Conservation (phyloP, 192 early-diverging fungal genomes). For the Coemansia sp. region DNA sequence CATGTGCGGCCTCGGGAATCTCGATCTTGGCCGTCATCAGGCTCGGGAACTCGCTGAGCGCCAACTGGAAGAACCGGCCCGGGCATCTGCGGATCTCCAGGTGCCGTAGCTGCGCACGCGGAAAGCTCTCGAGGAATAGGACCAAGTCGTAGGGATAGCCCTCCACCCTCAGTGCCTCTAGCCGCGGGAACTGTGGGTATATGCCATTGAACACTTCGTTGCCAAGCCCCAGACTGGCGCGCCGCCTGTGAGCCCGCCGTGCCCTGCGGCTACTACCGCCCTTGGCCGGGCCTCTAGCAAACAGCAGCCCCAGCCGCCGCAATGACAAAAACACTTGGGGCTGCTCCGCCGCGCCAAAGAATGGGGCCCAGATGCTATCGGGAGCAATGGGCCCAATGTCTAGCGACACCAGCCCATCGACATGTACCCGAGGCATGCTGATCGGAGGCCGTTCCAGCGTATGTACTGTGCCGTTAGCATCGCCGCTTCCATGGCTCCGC, state of each 20-base stretch:
- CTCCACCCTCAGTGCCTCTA: slow-evolving; percentile 11
- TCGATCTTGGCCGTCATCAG: slow-evolving; percentile 1
- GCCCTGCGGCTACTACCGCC: background rate
- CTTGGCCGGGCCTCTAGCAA: background rate
- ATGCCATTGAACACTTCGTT: background rate
- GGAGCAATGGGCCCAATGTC: slow-evolving; percentile 31
- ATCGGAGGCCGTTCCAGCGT: background rate
- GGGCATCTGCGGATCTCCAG: slow-evolving; percentile 18
- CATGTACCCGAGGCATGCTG: slow-evolving; percentile 7
- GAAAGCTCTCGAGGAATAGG: slow-evolving; percentile 31
- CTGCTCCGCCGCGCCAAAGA: background rate
- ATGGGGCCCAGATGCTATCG: slow-evolving; percentile 24
- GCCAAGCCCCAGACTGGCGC: slow-evolving; percentile 1
- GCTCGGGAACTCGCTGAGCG: slow-evolving; percentile 5
- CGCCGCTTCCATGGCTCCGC: no score
- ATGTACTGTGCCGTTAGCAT: no score
- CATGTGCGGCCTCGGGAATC: slow-evolving; percentile 2
- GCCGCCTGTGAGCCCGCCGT: background rate
- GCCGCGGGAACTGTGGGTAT: slow-evolving; percentile 17
- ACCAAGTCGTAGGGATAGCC: slow-evolving; percentile 22
- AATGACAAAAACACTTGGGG: slow-evolving; percentile 9
- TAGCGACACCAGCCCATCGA: slow-evolving; percentile 11
- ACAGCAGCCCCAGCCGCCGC: slow-evolving; percentile 18
- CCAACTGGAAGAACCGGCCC: slow-evolving; percentile 1
- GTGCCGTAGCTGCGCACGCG: slow-evolving; percentile 15